A percentile compares a stretch with the other conserved stretches of the same genome.
Evolutionary conservation across 305 asterid species (phyloP).

Genomic region (Andrographis paniculata): DNA sequence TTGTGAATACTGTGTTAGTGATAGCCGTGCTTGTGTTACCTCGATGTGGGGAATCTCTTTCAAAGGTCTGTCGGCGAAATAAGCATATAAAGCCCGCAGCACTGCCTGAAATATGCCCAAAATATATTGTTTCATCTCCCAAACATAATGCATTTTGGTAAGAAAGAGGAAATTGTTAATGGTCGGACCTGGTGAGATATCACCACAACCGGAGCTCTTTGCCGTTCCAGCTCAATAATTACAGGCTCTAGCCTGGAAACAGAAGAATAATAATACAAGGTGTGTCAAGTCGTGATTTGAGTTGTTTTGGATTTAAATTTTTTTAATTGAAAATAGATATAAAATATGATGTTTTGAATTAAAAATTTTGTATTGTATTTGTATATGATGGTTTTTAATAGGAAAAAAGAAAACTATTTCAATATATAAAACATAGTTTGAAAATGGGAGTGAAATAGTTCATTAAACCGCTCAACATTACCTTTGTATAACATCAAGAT

Average conservation of each 20-base stretch:
- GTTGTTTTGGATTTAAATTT: no score
- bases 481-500: slow-evolving; percentile 99
- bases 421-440: not conserved
- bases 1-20: no score
- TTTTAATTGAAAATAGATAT: no score
- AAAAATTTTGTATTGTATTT: no score
- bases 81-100: slow-evolving; percentile 92
- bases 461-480: no score
- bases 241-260: slow-evolving; percentile 91
- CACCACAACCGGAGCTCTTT: slow-evolving; percentile 98
- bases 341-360: no score
- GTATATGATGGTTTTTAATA: not conserved
- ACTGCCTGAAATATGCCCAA: slow-evolving; percentile 62
- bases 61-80: slow-evolving; percentile 96
- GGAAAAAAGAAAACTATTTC: not conserved
- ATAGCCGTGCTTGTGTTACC: slow-evolving; percentile 47
- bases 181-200: slow-evolving; percentile 81
- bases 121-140: slow-evolving; percentile 14
- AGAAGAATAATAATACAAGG: no score
- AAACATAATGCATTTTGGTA: slow-evolving; percentile 19
- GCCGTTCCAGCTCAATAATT: slow-evolving; percentile 95
- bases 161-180: slow-evolving; percentile 2
- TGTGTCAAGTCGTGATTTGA: no score
- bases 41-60: slow-evolving; percentile 91
- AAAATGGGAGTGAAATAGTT: no score